phyloP scores from a whole-genome alignment of 306 rosid genomes.

The Crataegus laevigata region DNA sequence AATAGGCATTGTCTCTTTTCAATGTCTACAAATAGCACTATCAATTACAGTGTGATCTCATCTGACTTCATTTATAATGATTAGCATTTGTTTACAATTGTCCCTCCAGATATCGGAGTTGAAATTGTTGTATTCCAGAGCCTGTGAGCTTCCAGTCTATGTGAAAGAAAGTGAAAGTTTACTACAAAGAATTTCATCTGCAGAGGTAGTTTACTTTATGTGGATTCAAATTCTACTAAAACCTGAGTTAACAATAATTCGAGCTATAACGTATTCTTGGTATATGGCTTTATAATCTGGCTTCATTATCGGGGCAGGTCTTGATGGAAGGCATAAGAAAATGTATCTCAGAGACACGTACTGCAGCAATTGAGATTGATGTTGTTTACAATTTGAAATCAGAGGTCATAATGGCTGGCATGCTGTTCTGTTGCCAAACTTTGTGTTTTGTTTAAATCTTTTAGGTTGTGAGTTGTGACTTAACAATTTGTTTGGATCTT shows the following conservation, averaged over 20 bases:
- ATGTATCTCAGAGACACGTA: slow-evolving; percentile 43
- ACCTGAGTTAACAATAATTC: neutral
- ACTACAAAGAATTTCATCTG: slow-evolving; percentile 40
- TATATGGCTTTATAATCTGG: slow-evolving; percentile 12
- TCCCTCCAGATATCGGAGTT: slow-evolving; percentile 65
- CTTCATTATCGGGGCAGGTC: slow-evolving; percentile 39
- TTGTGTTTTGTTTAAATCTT: neutral
- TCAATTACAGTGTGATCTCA: slow-evolving; percentile 11
- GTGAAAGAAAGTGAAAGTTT: slow-evolving; percentile 54
- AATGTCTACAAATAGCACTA: neutral
- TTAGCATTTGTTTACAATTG: slow-evolving; percentile 9
- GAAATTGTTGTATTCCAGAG: slow-evolving; percentile 66
- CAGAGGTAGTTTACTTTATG: slow-evolving; percentile 41
- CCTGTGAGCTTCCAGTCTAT: slow-evolving; percentile 50
- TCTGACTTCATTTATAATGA: slow-evolving; percentile 24
- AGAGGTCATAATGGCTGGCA: slow-evolving; percentile 47
- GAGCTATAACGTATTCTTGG: neutral
- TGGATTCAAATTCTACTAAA: neutral
- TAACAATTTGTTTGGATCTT: neutral
- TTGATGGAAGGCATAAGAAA: slow-evolving; percentile 55
- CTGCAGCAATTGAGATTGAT: slow-evolving; percentile 49
- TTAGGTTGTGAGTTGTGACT: neutral
- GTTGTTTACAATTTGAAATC: slow-evolving; percentile 53
- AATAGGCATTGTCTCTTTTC: neutral
- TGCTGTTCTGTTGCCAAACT: slow-evolving; percentile 4